Conservation (phyloP, 352 stramenopile species). For the Pythium aquatile region DNA sequence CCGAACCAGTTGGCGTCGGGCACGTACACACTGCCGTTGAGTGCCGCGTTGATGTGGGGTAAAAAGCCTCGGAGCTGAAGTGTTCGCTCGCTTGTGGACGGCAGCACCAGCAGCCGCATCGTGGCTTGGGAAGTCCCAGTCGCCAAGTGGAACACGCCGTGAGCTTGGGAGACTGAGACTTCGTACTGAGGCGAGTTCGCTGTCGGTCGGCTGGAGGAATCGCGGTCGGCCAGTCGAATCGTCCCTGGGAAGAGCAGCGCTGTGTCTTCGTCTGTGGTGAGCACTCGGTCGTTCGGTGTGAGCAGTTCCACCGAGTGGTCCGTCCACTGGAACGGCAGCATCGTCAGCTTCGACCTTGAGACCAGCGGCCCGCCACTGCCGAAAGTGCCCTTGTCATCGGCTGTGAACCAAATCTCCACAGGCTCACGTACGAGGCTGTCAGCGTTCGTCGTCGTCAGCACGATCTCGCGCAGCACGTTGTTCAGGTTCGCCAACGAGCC, state of each 20-base stretch:
- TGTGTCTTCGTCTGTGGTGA: constrained; percentile 43
- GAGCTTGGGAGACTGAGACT: constrained; percentile 4
- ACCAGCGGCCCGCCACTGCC: constrained; percentile 52
- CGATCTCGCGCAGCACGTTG: constrained; percentile 36
- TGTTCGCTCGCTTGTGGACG: constrained; percentile 16
- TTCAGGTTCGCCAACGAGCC: constrained; percentile 43
- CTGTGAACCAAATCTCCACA: constrained; percentile 47
- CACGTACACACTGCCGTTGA: constrained; percentile 52
- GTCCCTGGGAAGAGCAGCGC: constrained; percentile 33
- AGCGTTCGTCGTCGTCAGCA: constrained; percentile 40
- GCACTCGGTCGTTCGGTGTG: constrained; percentile 22
- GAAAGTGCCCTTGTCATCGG: constrained; percentile 55
- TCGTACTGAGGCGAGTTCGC: constrained; percentile 13
- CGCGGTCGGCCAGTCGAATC: constrained; percentile 14
- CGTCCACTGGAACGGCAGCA: constrained; percentile 35
- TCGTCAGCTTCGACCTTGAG: constrained; percentile 30
- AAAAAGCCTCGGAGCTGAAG: constrained; percentile 48
- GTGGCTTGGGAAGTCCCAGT: neutral
- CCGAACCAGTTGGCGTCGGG: constrained; percentile 58
- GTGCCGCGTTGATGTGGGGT: constrained; percentile 45
- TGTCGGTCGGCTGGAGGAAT: constrained; percentile 9
- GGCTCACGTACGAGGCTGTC: constrained; percentile 19
- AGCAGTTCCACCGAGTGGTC: constrained; percentile 27
- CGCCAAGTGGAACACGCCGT: constrained; percentile 17
- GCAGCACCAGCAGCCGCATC: constrained; percentile 4